A percentile compares a stretch with the other conserved stretches of the same genome.
phyloP scores from a whole-genome alignment of 202 grass and related monocot genomes.

The Elaeis oleifera region DNA sequence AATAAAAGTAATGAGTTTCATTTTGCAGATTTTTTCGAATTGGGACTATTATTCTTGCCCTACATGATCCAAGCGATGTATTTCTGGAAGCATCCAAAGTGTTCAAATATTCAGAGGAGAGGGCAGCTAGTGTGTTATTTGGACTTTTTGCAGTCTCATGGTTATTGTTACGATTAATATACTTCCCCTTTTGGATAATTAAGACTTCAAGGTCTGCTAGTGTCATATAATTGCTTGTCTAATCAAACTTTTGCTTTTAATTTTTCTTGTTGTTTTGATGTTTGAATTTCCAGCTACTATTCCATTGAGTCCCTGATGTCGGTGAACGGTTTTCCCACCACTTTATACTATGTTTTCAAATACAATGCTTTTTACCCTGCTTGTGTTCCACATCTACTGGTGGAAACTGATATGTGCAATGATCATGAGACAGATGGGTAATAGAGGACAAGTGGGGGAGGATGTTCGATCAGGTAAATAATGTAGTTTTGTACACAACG shows the following conservation, averaged over 20 bases:
- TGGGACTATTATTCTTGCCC: conserved; percentile 81
- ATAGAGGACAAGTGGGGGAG: conserved; percentile 86
- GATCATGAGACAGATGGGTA: conserved; percentile 85
- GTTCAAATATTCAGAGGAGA: conserved; percentile 91
- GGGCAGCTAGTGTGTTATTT: conserved; percentile 77
- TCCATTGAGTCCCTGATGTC: conserved; percentile 40
- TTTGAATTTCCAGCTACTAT: conserved; percentile 59
- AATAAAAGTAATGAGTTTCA: conserved; percentile 13
- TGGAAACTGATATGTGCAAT: conserved; percentile 92
- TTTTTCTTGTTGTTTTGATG: conserved; percentile 18
- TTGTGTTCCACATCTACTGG: conserved; percentile 96
- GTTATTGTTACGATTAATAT: conserved; percentile 72
- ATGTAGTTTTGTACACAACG: neutral
- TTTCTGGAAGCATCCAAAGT: conserved; percentile 94
- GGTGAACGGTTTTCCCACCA: conserved; percentile 49
- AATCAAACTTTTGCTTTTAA: neutral
- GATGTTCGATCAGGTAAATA: conserved; percentile 84
- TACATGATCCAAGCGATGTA: conserved; percentile 86
- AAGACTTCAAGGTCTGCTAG: conserved; percentile 72
- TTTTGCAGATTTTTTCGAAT: conserved; percentile 83
- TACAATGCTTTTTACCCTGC: conserved; percentile 90
- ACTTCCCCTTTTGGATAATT: conserved; percentile 99
- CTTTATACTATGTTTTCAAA: conserved; percentile 85
- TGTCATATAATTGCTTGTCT: conserved; percentile 2
- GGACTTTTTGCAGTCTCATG: conserved; percentile 86